Evolutionary conservation across 2,329 filamentous ascomycete genomes (phyloP).

Genomic region (Xylariomycetidae sp.): DNA sequence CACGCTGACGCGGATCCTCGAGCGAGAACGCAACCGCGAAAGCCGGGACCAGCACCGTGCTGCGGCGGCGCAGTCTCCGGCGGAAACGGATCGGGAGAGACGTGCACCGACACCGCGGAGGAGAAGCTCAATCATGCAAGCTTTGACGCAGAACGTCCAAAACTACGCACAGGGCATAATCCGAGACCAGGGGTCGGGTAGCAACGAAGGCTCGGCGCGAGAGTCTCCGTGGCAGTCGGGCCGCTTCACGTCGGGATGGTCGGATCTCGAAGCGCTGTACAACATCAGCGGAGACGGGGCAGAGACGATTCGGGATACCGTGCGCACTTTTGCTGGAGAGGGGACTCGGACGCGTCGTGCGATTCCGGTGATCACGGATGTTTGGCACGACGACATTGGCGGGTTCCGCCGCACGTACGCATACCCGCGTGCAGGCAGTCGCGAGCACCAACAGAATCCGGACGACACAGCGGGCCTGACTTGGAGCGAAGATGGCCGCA

Average conservation of each 20-base stretch:
- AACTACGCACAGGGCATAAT: slow-evolving; percentile 15
- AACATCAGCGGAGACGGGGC: slow-evolving; percentile 25
- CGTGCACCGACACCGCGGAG: slow-evolving; percentile 22
- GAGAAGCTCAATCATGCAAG: slow-evolving; percentile 25
- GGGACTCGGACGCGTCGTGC: slow-evolving; percentile 22
- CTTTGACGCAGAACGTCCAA: slow-evolving; percentile 22
- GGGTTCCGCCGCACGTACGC: slow-evolving; percentile 20
- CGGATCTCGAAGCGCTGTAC: slow-evolving; percentile 38
- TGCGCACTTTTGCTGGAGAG: no score
- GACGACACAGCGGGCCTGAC: slow-evolving; percentile 56
- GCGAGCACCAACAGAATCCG: slow-evolving; percentile 38
- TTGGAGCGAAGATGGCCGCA: slow-evolving; percentile 56
- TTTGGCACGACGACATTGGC: slow-evolving; percentile 23
- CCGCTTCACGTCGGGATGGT: slow-evolving; percentile 30
- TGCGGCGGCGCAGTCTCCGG: slow-evolving; percentile 14
- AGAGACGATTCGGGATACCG: slow-evolving; percentile 20
- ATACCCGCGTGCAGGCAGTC: slow-evolving; percentile 21
- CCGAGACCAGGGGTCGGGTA: slow-evolving; percentile 14
- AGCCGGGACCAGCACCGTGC: slow-evolving; percentile 21
- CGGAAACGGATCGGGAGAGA: slow-evolving; percentile 26
- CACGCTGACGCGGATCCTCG: slow-evolving; percentile 25
- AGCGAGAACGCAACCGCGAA: slow-evolving; percentile 25
- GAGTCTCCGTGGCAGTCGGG: slow-evolving; percentile 21
- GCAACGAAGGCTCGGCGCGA: slow-evolving; percentile 11
- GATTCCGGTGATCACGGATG: slow-evolving; percentile 26